These are phyloP conservation scores for Fusarium sp. DNA, from an alignment of 2,329 filamentous ascomycete genomes.

Conservation along the genomic window DNA sequence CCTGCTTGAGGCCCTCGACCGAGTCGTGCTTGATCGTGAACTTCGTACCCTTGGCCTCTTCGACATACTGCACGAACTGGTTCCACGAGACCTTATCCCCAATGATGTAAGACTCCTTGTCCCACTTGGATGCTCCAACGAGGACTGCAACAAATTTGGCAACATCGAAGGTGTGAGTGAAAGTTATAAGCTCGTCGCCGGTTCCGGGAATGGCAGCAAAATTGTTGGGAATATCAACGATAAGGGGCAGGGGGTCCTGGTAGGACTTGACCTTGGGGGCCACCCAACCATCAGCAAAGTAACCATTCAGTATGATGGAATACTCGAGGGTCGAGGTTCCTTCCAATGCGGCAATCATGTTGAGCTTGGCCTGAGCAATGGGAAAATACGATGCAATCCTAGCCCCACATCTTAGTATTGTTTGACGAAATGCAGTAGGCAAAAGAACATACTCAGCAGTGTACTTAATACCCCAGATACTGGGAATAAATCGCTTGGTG, in stretches of 20 bases:
- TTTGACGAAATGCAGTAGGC: not conserved
- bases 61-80: not conserved
- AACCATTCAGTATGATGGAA: not conserved
- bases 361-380: not conserved
- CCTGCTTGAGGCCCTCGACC: not conserved
- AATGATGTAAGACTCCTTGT: not conserved
- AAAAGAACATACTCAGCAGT: not conserved
- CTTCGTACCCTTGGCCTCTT: not conserved
- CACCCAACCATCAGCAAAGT: not conserved
- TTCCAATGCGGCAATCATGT: not conserved
- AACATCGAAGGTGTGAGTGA: not conserved
- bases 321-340: not conserved
- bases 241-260: not conserved
- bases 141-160: not conserved
- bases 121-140: not conserved
- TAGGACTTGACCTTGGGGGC: not conserved
- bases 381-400: not conserved
- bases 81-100: constrained; percentile 2
- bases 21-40: not conserved
- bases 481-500: constrained; percentile 2
- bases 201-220: not conserved
- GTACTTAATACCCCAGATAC: not conserved
- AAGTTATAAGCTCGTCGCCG: not conserved
- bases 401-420: not conserved
- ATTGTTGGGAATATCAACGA: not conserved